Evolutionary conservation across 768 basidiomycete genomes (phyloP).

Genomic region (Tulasnella calospora): DNA sequence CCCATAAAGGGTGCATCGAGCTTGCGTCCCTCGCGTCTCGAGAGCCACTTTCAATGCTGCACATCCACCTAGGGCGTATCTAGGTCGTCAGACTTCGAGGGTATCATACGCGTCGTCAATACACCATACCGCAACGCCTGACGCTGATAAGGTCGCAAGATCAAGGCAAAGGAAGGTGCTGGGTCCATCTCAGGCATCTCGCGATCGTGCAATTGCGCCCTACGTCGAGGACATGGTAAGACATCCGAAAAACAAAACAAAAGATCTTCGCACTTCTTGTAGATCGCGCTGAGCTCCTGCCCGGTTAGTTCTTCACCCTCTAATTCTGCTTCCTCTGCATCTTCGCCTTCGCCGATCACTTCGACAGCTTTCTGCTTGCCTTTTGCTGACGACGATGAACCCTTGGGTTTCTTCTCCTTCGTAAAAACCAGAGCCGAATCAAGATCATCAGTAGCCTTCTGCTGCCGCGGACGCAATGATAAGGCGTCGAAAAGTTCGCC

Average conservation of each 20-base stretch:
- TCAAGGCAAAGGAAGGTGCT: slow-evolving; percentile 65
- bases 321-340: slow-evolving; percentile 69
- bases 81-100: not conserved
- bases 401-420: slow-evolving; percentile 39
- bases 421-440: slow-evolving; percentile 38
- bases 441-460: slow-evolving; percentile 38
- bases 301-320: slow-evolving; percentile 75
- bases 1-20: slow-evolving; percentile 92
- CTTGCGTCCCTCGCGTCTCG: slow-evolving; percentile 60
- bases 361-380: slow-evolving; percentile 46
- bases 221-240: slow-evolving; percentile 34
- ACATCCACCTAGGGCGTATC: slow-evolving; percentile 69
- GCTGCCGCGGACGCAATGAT: slow-evolving; percentile 58
- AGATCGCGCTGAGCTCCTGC: slow-evolving; percentile 76
- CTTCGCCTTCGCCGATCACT: slow-evolving; percentile 74
- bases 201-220: slow-evolving; percentile 78
- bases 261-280: slow-evolving; percentile 57
- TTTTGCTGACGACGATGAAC: slow-evolving; percentile 38
- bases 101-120: not conserved
- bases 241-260: slow-evolving; percentile 9
- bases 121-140: slow-evolving; percentile 70
- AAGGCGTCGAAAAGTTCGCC: slow-evolving; percentile 67
- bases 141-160: slow-evolving; percentile 82
- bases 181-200: slow-evolving; percentile 79
- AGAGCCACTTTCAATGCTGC: slow-evolving; percentile 72